These are phyloP conservation scores for Rhizopogon roseolus DNA, from an alignment of 768 basidiomycete genomes.

Conservation along the genomic window DNA sequence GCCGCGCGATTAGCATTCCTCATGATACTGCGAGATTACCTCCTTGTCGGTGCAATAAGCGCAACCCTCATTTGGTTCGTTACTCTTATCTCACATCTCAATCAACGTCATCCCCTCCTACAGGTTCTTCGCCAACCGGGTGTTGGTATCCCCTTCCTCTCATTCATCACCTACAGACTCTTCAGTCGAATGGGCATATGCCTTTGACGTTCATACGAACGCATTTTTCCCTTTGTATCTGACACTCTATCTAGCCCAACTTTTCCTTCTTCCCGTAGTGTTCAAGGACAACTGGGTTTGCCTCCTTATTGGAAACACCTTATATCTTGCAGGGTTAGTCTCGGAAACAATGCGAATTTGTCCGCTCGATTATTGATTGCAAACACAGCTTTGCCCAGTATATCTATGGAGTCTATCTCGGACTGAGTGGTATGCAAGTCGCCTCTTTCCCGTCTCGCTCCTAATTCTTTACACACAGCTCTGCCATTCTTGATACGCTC, in stretches of 20 bases:
- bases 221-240: conserved; percentile 94
- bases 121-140: conserved; percentile 69
- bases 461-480: conserved; percentile 38
- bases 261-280: conserved; percentile 81
- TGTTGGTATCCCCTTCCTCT: conserved; percentile 66
- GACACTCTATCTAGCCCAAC: conserved; percentile 83
- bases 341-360: neutral
- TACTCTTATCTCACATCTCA: conserved; percentile 1
- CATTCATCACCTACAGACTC: conserved; percentile 69
- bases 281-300: conserved; percentile 91
- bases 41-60: conserved; percentile 68
- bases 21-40: conserved; percentile 89
- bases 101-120: conserved; percentile 11
- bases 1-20: conserved; percentile 62
- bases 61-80: conserved; percentile 76
- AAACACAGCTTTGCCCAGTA: conserved; percentile 82
- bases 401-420: conserved; percentile 86
- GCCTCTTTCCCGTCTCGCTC: conserved; percentile 8
- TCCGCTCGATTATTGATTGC: conserved; percentile 4
- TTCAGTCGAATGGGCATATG: conserved; percentile 87
- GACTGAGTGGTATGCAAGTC: conserved; percentile 60
- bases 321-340: conserved; percentile 63
- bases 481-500: conserved; percentile 92
- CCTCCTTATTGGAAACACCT: conserved; percentile 85
- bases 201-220: conserved; percentile 95